Base-by-base conservation (phyloP, 495 filamentous ascomycete genomes). In the Paragyromitra xinjiangensis region DNA sequence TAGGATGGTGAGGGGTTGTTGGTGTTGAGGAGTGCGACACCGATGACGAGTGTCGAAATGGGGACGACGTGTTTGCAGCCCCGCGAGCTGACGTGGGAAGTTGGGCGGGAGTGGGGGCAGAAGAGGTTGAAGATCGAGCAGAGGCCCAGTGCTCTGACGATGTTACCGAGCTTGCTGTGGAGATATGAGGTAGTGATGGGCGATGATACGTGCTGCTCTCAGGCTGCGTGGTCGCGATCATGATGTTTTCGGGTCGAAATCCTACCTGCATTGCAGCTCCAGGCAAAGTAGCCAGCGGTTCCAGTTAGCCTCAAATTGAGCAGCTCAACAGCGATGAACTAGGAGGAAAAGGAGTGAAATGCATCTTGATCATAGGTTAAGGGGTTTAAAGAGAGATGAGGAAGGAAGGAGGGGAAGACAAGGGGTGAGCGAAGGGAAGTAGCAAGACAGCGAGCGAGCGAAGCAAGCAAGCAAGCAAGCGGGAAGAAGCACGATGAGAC, bases 201-300 rank as follows among this genome's bases (percentile, higher is more conserved):
- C 69, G 80, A 66, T 80, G 80, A 77, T 79, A 79, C 62, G 72
- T 81, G 59, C 69, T 80, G 78, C 77, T 73, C 77, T 80, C 80
- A 22, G 81, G 78, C 71, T 82, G 81, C 67, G 77, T 82, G 73
- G 71, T 69, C 71, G 78, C 78, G 78, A 82, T 82, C 81, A 82
- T 82, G 72, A 82, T 82, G 80, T 82, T 82, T 64, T 82, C 80
- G 63, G 80, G 75, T 75, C 80, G 75, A 67, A 80, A 81, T 81
- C 81, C 81, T 56, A 82, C 80, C 81, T 82, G 81, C 67, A 81
- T 81, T 70, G 67, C 40, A 76, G 65, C 77, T 66, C 76, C 65
- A 29, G 42, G 59, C 26, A 77, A 78, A 79, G 50, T 59, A 78
- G 67, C 42, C 64, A 80, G 59, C 45, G 45, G 78, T 76, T 59